Conservation (phyloP, 1,284 basidiomycete species). For the Serendipita sp. region DNA sequence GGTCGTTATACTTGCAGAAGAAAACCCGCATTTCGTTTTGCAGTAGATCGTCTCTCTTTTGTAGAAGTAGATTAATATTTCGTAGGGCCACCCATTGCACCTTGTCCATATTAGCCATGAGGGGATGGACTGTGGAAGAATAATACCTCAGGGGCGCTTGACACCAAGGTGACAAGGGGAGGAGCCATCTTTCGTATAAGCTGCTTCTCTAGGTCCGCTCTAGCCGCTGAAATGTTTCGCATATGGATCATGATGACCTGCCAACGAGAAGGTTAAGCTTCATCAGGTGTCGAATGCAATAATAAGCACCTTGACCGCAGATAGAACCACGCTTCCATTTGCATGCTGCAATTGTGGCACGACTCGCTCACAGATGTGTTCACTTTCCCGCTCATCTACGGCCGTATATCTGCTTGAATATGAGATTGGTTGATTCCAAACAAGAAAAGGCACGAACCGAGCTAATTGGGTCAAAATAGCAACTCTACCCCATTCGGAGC, state of each 20-base stretch:
- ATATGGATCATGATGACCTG: slow-evolving; percentile 97
- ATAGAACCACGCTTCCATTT: slow-evolving; percentile 88
- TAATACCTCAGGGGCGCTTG: slow-evolving; percentile 52
- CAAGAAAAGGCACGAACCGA: slow-evolving; percentile 22
- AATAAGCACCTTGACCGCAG: slow-evolving; percentile 71
- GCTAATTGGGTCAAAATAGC: slow-evolving; percentile 80
- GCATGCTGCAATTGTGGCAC: slow-evolving; percentile 97
- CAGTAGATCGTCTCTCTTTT: slow-evolving; percentile 80
- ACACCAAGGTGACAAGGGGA: slow-evolving; percentile 70
- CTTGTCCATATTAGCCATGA: slow-evolving; percentile 39
- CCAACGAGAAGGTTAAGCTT: not conserved
- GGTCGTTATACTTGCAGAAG: slow-evolving; percentile 99
- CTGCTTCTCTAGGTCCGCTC: slow-evolving; percentile 79
- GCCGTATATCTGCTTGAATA: slow-evolving; percentile 44
- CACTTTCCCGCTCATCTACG: slow-evolving; percentile 82
- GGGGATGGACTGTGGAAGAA: slow-evolving; percentile 24
- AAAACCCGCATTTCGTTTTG: slow-evolving; percentile 96
- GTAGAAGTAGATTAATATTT: slow-evolving; percentile 92
- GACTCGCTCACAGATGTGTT: slow-evolving; percentile 96
- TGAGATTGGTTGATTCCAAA: not conserved
- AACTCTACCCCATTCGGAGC: slow-evolving; percentile 97
- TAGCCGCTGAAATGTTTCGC: slow-evolving; percentile 46
- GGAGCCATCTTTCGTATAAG: slow-evolving; percentile 96
- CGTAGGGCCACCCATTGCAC: slow-evolving; percentile 95
- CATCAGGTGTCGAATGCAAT: not conserved